Percentiles rank a stretch among this genome's conserved stretches.
Evolutionary conservation across 106 monocot species (phyloP).

Genomic region (Allium fistulosum): DNA sequence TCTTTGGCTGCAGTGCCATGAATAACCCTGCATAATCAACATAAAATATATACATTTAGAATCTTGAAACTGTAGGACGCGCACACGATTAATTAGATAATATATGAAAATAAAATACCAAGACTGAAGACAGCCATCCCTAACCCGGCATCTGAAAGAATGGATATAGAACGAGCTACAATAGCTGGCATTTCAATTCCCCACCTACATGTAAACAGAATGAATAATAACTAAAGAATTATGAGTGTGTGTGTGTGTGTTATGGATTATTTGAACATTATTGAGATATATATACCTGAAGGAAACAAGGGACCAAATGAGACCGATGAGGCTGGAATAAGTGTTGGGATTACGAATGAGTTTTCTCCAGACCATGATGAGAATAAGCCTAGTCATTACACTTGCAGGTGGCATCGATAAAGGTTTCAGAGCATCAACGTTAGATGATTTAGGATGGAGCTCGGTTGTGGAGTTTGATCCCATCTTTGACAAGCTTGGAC

Average conservation of each 20-base stretch:
- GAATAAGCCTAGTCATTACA: slow-evolving; percentile 55
- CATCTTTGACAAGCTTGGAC: slow-evolving; percentile 20
- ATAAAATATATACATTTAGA: neutral
- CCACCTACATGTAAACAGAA: slow-evolving; percentile 9
- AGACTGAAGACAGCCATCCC: slow-evolving; percentile 66
- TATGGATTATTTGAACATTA: too few relatives aligned
- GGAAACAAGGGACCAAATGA: slow-evolving; percentile 44
- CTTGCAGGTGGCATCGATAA: slow-evolving; percentile 32
- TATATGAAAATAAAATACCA: slow-evolving; percentile 13
- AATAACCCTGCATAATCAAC: slow-evolving; percentile 13
- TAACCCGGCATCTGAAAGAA: slow-evolving; percentile 55
- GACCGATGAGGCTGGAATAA: slow-evolving; percentile 45
- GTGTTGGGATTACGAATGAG: slow-evolving; percentile 56
- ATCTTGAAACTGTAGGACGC: too few relatives aligned
- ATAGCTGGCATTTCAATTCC: slow-evolving; percentile 33
- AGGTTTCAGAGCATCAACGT: neutral
- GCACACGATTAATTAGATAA: too few relatives aligned
- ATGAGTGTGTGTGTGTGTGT: too few relatives aligned
- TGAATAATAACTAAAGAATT: neutral
- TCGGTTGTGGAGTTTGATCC: slow-evolving; percentile 31
- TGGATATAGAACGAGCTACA: slow-evolving; percentile 24
- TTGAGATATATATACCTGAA: slow-evolving; percentile 24
- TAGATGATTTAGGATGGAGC: slow-evolving; percentile 15
- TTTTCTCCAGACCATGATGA: slow-evolving; percentile 66
- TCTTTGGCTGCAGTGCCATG: slow-evolving; percentile 27